phyloP scores from a whole-genome alignment of 495 filamentous ascomycete genomes.

The Aspergillus nidulans region DNA sequence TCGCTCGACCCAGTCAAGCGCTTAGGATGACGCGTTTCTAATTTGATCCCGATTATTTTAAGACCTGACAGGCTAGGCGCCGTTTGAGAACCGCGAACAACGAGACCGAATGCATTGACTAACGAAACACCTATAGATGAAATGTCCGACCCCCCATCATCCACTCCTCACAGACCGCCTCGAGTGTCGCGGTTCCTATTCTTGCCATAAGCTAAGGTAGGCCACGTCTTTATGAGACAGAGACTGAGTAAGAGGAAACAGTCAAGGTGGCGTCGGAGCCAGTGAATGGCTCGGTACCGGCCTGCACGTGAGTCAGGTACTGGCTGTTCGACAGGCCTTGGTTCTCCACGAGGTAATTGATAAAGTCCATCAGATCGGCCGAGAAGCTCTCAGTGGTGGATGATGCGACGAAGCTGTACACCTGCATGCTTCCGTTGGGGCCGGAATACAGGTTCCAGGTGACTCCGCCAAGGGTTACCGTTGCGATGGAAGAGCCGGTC shows the following conservation, averaged over 20 bases:
- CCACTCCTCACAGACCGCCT: background rate
- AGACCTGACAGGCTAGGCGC: background rate
- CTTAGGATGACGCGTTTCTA: background rate
- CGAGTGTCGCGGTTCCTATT: background rate
- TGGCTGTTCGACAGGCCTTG: slow-evolving; percentile 47
- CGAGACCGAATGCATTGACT: background rate
- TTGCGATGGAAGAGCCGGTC: slow-evolving; percentile 51
- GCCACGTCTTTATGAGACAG: slow-evolving; percentile 30
- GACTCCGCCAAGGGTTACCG: slow-evolving; percentile 45
- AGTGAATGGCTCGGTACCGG: slow-evolving; percentile 54
- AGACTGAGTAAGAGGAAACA: slow-evolving; percentile 37
- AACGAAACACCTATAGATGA: background rate
- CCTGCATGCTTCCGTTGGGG: slow-evolving; percentile 50
- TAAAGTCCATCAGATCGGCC: slow-evolving; percentile 53
- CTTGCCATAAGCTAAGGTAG: background rate
- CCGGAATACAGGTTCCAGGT: slow-evolving; percentile 53
- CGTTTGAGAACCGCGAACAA: background rate
- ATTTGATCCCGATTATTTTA: background rate
- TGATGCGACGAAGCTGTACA: slow-evolving; percentile 59
- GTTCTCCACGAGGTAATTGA: slow-evolving; percentile 50
- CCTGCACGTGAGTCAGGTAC: slow-evolving; percentile 52
- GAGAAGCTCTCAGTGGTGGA: slow-evolving; percentile 46
- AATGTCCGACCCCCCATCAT: background rate
- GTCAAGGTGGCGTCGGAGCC: slow-evolving; percentile 36
- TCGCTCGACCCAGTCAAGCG: background rate